Evolutionary conservation across 768 basidiomycete genomes (phyloP).

Genomic region (Pulveroboletus sp.): DNA sequence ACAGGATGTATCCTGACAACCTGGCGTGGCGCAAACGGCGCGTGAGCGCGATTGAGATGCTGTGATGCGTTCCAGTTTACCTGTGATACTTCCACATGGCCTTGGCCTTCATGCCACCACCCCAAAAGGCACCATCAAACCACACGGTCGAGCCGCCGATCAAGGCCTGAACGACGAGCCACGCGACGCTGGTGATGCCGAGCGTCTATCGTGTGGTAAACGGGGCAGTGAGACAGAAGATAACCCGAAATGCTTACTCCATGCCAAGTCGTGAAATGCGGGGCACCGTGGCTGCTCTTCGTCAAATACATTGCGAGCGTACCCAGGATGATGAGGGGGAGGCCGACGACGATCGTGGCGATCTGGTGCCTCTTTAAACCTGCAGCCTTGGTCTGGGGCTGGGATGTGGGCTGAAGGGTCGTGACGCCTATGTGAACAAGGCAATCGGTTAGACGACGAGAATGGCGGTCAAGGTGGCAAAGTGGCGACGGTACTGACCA

Average conservation of each 20-base stretch:
- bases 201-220: conserved; percentile 41
- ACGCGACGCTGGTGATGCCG: conserved; percentile 57
- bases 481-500: conserved; percentile 39
- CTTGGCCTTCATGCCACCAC: conserved; percentile 70
- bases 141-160: conserved; percentile 77
- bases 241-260: conserved; percentile 42
- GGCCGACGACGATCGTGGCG: conserved; percentile 50
- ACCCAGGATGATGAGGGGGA: conserved; percentile 58
- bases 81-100: conserved; percentile 82
- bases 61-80: conserved; percentile 30
- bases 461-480: not conserved
- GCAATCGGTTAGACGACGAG: no score
- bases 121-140: conserved; percentile 65
- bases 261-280: conserved; percentile 75
- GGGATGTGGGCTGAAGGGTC: conserved; percentile 71
- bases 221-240: not conserved
- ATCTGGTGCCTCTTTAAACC: conserved; percentile 70
- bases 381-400: conserved; percentile 58
- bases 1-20: conserved; percentile 69
- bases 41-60: conserved; percentile 1
- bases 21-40: conserved; percentile 41
- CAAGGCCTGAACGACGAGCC: conserved; percentile 57
- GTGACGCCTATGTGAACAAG: conserved; percentile 66
- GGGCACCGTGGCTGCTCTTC: conserved; percentile 46
- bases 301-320: conserved; percentile 58